Conservation (phyloP, 176 grass and related monocot species). For the Oryza meridionalis region DNA sequence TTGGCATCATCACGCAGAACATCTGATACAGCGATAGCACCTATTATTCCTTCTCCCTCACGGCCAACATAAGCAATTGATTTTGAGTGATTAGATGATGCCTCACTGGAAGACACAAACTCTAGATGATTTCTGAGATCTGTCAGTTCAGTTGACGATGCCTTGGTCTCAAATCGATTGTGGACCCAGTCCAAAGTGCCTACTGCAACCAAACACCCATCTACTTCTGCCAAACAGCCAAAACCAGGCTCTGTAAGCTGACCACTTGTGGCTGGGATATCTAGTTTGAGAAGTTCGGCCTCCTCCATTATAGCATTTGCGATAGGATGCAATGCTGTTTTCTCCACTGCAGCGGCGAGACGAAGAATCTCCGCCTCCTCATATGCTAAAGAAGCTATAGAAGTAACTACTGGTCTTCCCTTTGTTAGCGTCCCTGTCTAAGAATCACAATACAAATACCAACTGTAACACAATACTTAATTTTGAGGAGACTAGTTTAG, state of each 20-base stretch:
- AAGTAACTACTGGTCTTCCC: slow-evolving; percentile 90
- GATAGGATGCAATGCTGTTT: slow-evolving; percentile 92
- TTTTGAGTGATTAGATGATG: slow-evolving; percentile 68
- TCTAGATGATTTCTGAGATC: slow-evolving; percentile 64
- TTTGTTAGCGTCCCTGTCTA: slow-evolving; percentile 93
- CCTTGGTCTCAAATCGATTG: slow-evolving; percentile 70
- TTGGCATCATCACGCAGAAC: slow-evolving; percentile 81
- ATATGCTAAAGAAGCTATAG: slow-evolving; percentile 74
- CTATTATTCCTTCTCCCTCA: slow-evolving; percentile 94
- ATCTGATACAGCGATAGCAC: slow-evolving; percentile 89
- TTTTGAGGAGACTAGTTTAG: slow-evolving; percentile 7
- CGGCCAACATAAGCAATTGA: slow-evolving; percentile 83
- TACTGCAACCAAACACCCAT: slow-evolving; percentile 87
- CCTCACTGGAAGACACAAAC: slow-evolving; percentile 47
- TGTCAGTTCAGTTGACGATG: slow-evolving; percentile 46
- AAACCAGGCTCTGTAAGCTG: slow-evolving; percentile 91
- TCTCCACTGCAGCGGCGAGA: slow-evolving; percentile 96
- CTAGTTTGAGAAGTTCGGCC: slow-evolving; percentile 68
- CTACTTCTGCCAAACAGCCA: slow-evolving; percentile 92
- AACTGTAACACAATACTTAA: background rate
- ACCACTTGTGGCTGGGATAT: slow-evolving; percentile 72
- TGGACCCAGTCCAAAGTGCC: slow-evolving; percentile 87
- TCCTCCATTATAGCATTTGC: slow-evolving; percentile 87
- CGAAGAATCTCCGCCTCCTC: slow-evolving; percentile 67
- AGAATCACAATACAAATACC: slow-evolving; percentile 6